Evolutionary conservation across 2,329 filamentous ascomycete species (phyloP), one percentile per base, ranked within the genome.

Genomic region (Bisporella sp.): DNA sequence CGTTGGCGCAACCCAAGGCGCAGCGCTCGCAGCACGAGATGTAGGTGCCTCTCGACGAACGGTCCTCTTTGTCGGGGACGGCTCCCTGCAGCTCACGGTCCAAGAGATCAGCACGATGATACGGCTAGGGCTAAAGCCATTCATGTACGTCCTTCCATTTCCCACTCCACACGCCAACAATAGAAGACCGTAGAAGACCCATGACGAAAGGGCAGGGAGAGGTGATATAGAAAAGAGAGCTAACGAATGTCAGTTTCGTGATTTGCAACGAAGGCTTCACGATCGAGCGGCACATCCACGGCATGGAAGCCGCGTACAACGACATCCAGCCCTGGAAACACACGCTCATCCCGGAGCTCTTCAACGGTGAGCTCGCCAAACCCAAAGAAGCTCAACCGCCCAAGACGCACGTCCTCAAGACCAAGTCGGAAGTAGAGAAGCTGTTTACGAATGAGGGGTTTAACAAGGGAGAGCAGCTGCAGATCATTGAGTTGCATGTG

Each of bases 241-340:
- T 21, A 21, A 21, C 3, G 21, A 21, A 21, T 45, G 33, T 35
- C 4, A 81, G 79, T 55, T 92, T 95, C 66, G 76, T 93, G 55
- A 85, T 95, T 58, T 89, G 87, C 75, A 95, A 95, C 66, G 81
- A 91, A 40, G 90, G 90, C 8, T 95, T 87, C 70, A 93, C 89
- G 7, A 93, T 95, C 65, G 90, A 96, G 70, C 82, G 90, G 31
- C 87, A 81, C 66, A 95, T 95, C 62, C 89, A 95, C 68, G 89
- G 89, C 48, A 85, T 85, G 81, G 74, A 90, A 6, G 87, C 80
- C 32, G 66, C 64, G 30, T 95, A 95, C 73, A 95, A 96, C 64
- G 87, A 95, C 63, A 83, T 95, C 50, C 75, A 79, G 52, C 67
- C 73, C 8, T 95, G 90, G 90, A 75, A 84, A 46, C 87, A 84